Base-by-base conservation (phyloP, 306 rosid species). In the Herpetospermum pedunculosum region DNA sequence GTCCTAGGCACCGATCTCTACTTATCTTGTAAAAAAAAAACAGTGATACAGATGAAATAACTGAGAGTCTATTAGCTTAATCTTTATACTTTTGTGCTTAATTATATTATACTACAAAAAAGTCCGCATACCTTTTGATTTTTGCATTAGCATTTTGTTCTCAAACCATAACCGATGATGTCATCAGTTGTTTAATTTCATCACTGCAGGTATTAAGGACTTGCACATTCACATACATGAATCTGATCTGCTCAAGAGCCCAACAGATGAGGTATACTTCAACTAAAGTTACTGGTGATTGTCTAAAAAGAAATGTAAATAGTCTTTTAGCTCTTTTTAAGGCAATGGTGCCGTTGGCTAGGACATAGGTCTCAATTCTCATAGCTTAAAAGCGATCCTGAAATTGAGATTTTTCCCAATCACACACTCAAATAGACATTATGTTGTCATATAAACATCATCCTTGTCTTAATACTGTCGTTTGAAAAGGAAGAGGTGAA, bases 401-500 rank as follows among this genome's bases (percentile, higher is more conserved):
- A 60, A 32, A 60, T 60, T 32, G 2, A 16, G 65, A 58, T 15
- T 15, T 30, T 13, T 4, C 34, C 18, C 53, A 67, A 21, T n/a
- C 48, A 23, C 46, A n/a, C 49, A 21, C 47, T 19, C 30, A 43
- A 41, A 68, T 40, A 43, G 13, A 43, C 54, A 14, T 41, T 68
- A 6, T 8, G 14, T 47, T 41, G 53, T 68, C 35, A 37, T 78
- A 72, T 81, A 58, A 37, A 30, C 74, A 79, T 76, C 59, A 83
- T 76, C 73, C 77, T 73, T 81, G 70, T 68, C 53, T 67, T 68
- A 68, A 41, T 68, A 43, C 67, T 86, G 62, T 77, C 84, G 57
- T 76, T 86, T 80, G 81, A 82, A 76, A 89, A 94, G 98, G 95
- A 89, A 88, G 98, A 91, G 85, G 76, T 94, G 83, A 94, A 86